Percentiles rank a stretch among this genome's conserved stretches.
These are phyloP conservation scores for Stemphylium vesicarium DNA, from an alignment of 2,329 filamentous ascomycete species.

Conservation along the genomic window DNA sequence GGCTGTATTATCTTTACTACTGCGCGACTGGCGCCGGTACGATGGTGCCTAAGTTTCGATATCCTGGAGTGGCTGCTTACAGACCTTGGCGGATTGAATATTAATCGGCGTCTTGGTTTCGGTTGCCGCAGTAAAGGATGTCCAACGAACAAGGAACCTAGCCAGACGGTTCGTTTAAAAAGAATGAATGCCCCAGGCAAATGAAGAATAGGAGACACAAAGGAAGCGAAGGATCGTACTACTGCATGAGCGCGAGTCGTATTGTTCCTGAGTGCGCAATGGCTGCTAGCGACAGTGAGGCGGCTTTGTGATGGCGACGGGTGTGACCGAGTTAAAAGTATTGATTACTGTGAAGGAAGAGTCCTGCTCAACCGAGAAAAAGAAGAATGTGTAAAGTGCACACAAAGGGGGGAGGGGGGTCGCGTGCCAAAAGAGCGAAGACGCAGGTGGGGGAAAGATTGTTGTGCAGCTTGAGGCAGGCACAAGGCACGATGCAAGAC, in stretches of 20 bases:
- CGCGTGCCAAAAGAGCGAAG: slow-evolving; percentile 25
- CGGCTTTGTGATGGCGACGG: slow-evolving; percentile 13
- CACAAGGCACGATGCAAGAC: slow-evolving; percentile 33
- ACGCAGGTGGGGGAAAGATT: slow-evolving; percentile 17
- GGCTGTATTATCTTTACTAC: background rate
- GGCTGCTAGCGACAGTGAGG: slow-evolving; percentile 9
- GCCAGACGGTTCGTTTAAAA: slow-evolving; percentile 38
- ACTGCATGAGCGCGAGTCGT: slow-evolving; percentile 40
- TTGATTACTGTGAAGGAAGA: slow-evolving; percentile 34
- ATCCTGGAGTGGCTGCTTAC: slow-evolving; percentile 3
- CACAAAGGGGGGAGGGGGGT: slow-evolving; percentile 31
- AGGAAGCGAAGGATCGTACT: slow-evolving; percentile 30
- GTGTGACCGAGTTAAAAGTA: slow-evolving; percentile 11
- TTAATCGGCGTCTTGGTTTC: slow-evolving; percentile 4
- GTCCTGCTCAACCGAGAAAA: slow-evolving; percentile 37
- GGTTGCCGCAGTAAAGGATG: slow-evolving; percentile 19
- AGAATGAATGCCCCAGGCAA: slow-evolving; percentile 34
- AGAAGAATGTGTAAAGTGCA: slow-evolving; percentile 17
- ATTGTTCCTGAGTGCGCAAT: slow-evolving; percentile 20
- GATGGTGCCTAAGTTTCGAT: slow-evolving; percentile 2
- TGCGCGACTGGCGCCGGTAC: background rate
- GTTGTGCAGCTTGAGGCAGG: slow-evolving; percentile 29
- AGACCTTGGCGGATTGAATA: slow-evolving; percentile 11
- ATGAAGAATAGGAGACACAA: slow-evolving; percentile 20
- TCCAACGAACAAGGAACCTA: slow-evolving; percentile 34